Evolutionary conservation across 148 eudicot genomes (phyloP), one percentile per base, ranked within the genome.

Genomic region (Oxyria digyna): DNA sequence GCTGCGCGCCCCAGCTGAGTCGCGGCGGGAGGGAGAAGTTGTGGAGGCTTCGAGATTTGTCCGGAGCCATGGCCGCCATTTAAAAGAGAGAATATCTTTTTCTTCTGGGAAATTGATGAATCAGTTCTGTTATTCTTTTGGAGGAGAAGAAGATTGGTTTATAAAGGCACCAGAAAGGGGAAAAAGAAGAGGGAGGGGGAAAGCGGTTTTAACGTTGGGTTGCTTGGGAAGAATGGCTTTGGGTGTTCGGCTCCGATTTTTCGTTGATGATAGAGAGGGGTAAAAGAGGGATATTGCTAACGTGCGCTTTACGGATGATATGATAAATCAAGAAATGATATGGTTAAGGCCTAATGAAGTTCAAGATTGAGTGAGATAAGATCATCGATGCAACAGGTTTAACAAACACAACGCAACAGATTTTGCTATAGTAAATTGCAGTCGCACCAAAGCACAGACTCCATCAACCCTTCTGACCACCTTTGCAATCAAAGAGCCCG

Each of bases 21-120:
- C 77, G 76, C 12, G 84, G 71, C 2, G 94, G 91, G 45, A 86
- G 68, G n/a, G 85, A 67, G 86, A 91, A 91, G 71, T 91, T 90
- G 73, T 90, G 97, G 62, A 88, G 72, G 33, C 78, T 79, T 73
- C 84, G 76, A 23, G 87, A 75, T 87, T 80, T 84, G 69, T 84
- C 90, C 35, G 83, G 69, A 55, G 78, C 85, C 84, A 81, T 81
- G 49, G 76, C 81, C 78, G 81, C 82, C 77, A 74, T 80, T 50
- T 35, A 15, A 15, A 17, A n/a, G 4, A 11, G 31, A 10, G 65
- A 15, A 8, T 27, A 31, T 59, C 38, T 4, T 9, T 50, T 62
- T 11, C 17, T 24, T 64, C 18, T 18, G 43, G 3, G 10, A 24
- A 20, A 11, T 15, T 13, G 42, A 2, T 8, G 69, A 12, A 67